phyloP scores from a whole-genome alignment of 106 monocot species.

The Platanthera guangdongensis region DNA sequence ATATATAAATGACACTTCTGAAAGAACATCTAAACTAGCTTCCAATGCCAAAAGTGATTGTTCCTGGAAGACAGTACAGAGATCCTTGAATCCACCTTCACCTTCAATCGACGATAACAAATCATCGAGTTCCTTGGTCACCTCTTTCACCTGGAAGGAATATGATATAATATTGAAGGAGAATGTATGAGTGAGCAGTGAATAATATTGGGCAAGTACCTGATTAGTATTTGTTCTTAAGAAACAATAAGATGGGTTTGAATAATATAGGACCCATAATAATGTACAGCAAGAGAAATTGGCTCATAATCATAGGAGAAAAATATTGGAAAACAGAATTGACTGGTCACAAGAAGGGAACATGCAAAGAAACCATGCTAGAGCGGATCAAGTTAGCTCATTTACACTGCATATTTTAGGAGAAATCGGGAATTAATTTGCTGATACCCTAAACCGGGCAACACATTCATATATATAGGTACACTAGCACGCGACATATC shows the following conservation, averaged over 20 bases:
- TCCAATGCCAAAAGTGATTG: slow-evolving; percentile 52
- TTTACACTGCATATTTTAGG: background rate
- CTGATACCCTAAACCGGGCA: too few relatives aligned
- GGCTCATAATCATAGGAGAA: background rate
- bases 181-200: background rate
- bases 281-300: too few relatives aligned
- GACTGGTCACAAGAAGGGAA: background rate
- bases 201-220: background rate
- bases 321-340: background rate
- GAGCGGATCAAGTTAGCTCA: background rate
- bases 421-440: too few relatives aligned
- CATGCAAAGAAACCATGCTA: background rate
- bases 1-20: slow-evolving; percentile 25
- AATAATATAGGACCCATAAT: background rate
- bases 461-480: too few relatives aligned
- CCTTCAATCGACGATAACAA: slow-evolving; percentile 61
- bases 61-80: slow-evolving; percentile 45
- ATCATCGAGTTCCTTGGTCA: slow-evolving; percentile 66
- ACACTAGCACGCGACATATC: too few relatives aligned
- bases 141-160: slow-evolving; percentile 55
- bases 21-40: slow-evolving; percentile 47
- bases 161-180: background rate
- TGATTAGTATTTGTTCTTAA: background rate
- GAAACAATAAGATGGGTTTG: background rate
- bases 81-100: slow-evolving; percentile 65